Conservation (phyloP, 2,329 filamentous ascomycete species). For the Teratosphaeria viscida region DNA sequence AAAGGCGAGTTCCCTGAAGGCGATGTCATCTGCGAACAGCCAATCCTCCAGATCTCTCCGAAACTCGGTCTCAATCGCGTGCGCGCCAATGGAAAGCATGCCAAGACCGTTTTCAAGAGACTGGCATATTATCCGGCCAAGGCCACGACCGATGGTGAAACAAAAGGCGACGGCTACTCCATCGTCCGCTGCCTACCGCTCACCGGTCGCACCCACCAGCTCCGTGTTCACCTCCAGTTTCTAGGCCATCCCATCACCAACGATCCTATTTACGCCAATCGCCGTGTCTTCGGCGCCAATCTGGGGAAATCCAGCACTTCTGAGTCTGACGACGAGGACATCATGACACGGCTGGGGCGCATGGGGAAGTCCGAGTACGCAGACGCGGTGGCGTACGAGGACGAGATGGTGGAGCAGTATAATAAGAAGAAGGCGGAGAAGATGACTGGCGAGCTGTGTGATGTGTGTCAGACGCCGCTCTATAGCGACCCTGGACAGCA, state of each 20-base stretch:
- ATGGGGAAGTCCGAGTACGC: conserved; percentile 95
- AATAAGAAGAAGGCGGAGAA: conserved; percentile 86
- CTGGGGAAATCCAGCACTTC: conserved; percentile 60
- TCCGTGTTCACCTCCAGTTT: conserved; percentile 89
- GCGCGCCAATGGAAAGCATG: conserved; percentile 83
- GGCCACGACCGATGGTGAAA: conserved; percentile 7
- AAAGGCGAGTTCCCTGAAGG: conserved; percentile 85
- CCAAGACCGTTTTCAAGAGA: conserved; percentile 81
- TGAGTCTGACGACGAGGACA: conserved; percentile 72
- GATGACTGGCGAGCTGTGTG: conserved; percentile 75
- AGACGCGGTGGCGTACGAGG: conserved; percentile 83
- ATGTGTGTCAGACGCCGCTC: conserved; percentile 72
- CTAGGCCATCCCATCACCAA: conserved; percentile 92
- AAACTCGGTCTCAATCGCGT: conserved; percentile 91
- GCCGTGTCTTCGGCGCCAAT: conserved; percentile 74
- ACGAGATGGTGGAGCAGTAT: conserved; percentile 85
- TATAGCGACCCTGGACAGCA: conserved; percentile 88
- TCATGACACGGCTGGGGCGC: conserved; percentile 70
- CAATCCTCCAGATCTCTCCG: conserved; percentile 86
- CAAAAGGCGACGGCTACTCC: conserved; percentile 56
- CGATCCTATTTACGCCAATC: conserved; percentile 95
- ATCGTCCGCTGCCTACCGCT: conserved; percentile 89
- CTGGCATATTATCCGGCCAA: conserved; percentile 65
- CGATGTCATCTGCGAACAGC: conserved; percentile 84
- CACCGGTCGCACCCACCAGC: conserved; percentile 88